phyloP scores from a whole-genome alignment of 345 rosid genomes.

The Salix dunnii region DNA sequence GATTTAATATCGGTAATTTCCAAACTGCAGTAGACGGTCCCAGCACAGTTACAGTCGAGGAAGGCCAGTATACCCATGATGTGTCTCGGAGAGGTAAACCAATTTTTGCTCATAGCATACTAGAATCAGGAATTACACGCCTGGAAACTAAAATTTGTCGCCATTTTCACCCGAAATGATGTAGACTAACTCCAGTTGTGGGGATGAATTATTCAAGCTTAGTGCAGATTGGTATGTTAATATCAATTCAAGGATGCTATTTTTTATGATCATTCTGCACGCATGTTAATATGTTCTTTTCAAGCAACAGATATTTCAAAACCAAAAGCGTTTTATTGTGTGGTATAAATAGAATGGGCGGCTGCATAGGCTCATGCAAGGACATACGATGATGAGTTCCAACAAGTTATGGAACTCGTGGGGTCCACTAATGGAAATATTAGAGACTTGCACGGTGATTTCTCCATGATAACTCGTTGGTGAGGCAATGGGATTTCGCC shows the following conservation, averaged over 20 bases:
- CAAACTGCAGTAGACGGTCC: slow-evolving; percentile 22
- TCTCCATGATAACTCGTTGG: neutral
- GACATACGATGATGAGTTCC: too few species aligned
- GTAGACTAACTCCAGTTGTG: neutral
- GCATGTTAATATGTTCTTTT: neutral
- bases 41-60: slow-evolving; percentile 8
- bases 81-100: neutral
- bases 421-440: neutral
- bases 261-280: neutral
- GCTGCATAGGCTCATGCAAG: too few species aligned
- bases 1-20: neutral
- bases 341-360: neutral
- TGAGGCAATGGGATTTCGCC: neutral
- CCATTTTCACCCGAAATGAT: neutral
- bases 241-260: neutral
- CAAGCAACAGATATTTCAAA: neutral
- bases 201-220: neutral
- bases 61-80: neutral
- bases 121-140: neutral
- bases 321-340: neutral
- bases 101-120: neutral
- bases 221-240: neutral
- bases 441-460: neutral
- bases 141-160: neutral
- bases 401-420: too few species aligned